Percentiles rank a stretch among this genome's conserved stretches.
Evolutionary conservation across 2,329 filamentous ascomycete genomes (phyloP).

Genomic region (Stachybotrys elegans): DNA sequence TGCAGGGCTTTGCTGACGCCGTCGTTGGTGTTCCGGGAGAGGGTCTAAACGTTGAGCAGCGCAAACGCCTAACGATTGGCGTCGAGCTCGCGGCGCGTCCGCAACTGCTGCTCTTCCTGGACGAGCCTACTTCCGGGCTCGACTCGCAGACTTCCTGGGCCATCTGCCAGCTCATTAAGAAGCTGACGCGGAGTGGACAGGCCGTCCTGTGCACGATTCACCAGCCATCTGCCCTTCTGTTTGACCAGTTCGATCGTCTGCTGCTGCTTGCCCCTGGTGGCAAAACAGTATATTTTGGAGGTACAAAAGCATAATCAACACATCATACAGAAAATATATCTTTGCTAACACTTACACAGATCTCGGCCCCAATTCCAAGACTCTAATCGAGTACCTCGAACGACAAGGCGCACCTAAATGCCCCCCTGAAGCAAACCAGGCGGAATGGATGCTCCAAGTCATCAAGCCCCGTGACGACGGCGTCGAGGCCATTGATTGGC

Average conservation of each 20-base stretch:
- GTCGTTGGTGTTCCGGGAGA: conserved; percentile 51
- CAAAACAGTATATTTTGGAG: conserved; percentile 55
- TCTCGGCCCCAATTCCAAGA: conserved; percentile 36
- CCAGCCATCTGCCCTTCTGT: conserved; percentile 39
- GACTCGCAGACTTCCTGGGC: conserved; percentile 74
- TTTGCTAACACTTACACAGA: conserved; percentile 7
- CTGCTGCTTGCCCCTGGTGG: conserved; percentile 51
- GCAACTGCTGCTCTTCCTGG: conserved; percentile 66
- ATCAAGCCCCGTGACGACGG: conserved; percentile 19
- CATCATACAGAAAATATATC: background rate
- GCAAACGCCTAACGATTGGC: conserved; percentile 64
- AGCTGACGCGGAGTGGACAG: conserved; percentile 45
- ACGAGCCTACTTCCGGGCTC: conserved; percentile 72
- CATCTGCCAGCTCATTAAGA: conserved; percentile 66
- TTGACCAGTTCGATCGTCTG: conserved; percentile 47
- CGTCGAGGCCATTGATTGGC: conserved; percentile 43
- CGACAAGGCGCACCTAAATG: conserved; percentile 53
- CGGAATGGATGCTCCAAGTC: conserved; percentile 59
- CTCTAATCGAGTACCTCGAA: conserved; percentile 54
- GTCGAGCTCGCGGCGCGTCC: conserved; percentile 73
- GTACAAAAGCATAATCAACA: conserved; percentile 23
- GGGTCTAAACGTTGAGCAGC: conserved; percentile 36
- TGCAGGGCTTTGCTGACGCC: conserved; percentile 63
- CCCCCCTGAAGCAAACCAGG: conserved; percentile 53
- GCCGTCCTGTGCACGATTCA: conserved; percentile 42